phyloP scores from a whole-genome alignment of 306 rosid species.

The Phaseolus lunatus region DNA sequence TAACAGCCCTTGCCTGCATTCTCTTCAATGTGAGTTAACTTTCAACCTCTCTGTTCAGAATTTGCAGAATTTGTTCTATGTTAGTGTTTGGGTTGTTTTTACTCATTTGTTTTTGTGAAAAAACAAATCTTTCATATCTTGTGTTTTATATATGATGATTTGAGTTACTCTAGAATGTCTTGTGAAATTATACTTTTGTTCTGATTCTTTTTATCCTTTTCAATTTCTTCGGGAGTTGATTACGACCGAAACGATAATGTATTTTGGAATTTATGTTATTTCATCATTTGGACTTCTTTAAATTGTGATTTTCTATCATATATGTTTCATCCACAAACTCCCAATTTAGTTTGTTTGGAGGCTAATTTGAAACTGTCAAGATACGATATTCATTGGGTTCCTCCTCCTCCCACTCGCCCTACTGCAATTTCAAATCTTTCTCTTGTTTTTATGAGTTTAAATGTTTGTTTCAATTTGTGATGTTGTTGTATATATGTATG shows the following conservation, averaged over 20 bases:
- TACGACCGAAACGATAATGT: slow-evolving; percentile 3
- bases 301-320: not conserved
- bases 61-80: slow-evolving; percentile 17
- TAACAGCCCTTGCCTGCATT: slow-evolving; percentile 22
- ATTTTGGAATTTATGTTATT: not conserved
- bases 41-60: slow-evolving; percentile 11
- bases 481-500: not conserved
- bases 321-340: not conserved
- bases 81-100: not conserved
- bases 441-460: not conserved
- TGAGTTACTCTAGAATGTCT: not conserved
- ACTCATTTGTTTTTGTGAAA: not conserved
- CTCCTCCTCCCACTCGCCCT: not conserved
- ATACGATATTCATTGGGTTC: not conserved
- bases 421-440: not conserved
- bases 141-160: not conserved
- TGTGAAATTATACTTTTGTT: not conserved
- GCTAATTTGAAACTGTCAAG: slow-evolving; percentile 14
- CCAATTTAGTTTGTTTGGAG: not conserved
- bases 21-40: slow-evolving; percentile 36
- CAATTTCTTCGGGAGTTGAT: not conserved
- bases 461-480: not conserved
- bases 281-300: not conserved
- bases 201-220: not conserved
- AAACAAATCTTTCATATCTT: not conserved